phyloP scores from a whole-genome alignment of 352 stramenopile species.

The Blastocystis sp. region DNA sequence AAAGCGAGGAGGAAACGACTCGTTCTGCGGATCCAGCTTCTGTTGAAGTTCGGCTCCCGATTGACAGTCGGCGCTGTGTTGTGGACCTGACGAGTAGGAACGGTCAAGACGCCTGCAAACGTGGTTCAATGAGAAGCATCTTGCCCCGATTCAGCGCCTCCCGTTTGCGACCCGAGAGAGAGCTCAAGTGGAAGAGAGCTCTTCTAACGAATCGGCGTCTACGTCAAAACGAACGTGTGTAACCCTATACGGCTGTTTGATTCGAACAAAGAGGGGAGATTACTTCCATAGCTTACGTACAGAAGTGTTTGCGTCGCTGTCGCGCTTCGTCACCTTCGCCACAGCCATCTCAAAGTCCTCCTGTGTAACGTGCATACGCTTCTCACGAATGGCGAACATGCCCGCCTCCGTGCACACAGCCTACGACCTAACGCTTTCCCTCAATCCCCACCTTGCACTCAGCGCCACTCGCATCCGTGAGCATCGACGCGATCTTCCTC shows the following conservation, averaged over 20 bases:
- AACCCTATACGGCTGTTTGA: no score
- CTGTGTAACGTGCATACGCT: constrained; percentile 98
- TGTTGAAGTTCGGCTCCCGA: not conserved
- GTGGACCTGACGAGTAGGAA: not conserved
- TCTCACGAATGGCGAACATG: constrained; percentile 99
- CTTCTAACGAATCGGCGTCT: no score
- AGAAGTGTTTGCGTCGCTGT: constrained; percentile 94
- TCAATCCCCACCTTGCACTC: constrained; percentile 89
- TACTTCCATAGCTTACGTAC: constrained; percentile 99
- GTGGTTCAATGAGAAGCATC: constrained; percentile 29
- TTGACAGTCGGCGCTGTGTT: not conserved
- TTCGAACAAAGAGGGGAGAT: constrained; percentile 62
- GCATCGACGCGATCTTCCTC: constrained; percentile 95
- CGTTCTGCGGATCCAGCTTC: constrained; percentile 15
- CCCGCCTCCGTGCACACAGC: constrained; percentile 98
- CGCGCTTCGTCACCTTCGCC: constrained; percentile 99
- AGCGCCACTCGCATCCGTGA: constrained; percentile 93
- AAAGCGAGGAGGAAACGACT: constrained; percentile 10
- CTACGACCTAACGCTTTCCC: not conserved
- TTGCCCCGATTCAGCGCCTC: constrained; percentile 19
- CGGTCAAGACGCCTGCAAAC: constrained; percentile 21
- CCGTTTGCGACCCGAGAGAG: no score
- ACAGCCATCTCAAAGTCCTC: constrained; percentile 99
- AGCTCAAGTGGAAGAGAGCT: no score
- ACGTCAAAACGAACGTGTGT: no score